These are phyloP conservation scores for Castanopsis chinensis DNA, from an alignment of 306 rosid species.

Conservation along the genomic window DNA sequence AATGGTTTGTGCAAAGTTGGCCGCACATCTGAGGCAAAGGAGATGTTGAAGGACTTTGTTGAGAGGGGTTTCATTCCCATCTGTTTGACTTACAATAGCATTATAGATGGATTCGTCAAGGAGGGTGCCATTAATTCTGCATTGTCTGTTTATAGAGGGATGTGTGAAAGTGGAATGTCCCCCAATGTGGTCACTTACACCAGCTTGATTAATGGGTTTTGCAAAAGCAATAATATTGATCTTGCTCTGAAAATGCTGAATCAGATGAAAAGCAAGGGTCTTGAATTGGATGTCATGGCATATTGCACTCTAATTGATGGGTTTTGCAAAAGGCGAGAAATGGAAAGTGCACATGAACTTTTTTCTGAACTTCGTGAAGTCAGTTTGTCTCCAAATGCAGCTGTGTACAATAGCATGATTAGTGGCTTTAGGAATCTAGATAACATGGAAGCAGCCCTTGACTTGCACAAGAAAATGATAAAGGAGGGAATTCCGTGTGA, in stretches of 20 bases:
- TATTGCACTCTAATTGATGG: slow-evolving; percentile 59
- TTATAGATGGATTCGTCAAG: no score
- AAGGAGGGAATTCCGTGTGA: slow-evolving; percentile 56
- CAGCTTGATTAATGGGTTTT: slow-evolving; percentile 57
- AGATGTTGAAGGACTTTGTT: no score
- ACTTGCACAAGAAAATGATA: slow-evolving; percentile 57
- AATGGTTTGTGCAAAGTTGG: slow-evolving; percentile 81
- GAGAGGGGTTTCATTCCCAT: no score
- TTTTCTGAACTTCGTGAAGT: slow-evolving; percentile 54
- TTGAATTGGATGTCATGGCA: slow-evolving; percentile 52
- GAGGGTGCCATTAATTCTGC: no score
- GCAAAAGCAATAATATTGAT: slow-evolving; percentile 54
- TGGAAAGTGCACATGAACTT: slow-evolving; percentile 56
- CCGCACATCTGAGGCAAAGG: no score
- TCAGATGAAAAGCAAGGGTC: slow-evolving; percentile 59
- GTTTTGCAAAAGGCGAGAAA: slow-evolving; percentile 66
- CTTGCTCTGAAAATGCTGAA: slow-evolving; percentile 58
- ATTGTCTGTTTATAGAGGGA: no score
- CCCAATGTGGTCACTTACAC: slow-evolving; percentile 66
- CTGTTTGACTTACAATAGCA: no score
- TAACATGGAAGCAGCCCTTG: slow-evolving; percentile 65
- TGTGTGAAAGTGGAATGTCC: slow-evolving; percentile 55
- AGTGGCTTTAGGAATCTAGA: slow-evolving; percentile 54
- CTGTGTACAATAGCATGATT: slow-evolving; percentile 69
- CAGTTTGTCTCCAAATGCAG: slow-evolving; percentile 66